Conservation (phyloP, 345 rosid genomes). For the Triadica sebifera region DNA sequence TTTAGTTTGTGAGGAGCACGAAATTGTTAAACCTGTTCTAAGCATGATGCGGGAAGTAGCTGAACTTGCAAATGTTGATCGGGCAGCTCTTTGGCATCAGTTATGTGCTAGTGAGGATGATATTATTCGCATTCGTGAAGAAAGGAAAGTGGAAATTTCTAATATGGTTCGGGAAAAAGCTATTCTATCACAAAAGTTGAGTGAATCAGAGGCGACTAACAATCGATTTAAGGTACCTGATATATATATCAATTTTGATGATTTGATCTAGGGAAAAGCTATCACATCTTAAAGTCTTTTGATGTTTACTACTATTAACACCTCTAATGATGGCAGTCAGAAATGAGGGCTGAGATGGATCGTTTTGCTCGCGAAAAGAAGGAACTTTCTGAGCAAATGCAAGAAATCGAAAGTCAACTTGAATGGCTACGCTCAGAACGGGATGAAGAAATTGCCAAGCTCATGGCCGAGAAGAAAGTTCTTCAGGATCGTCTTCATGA, state of each 20-base stretch:
- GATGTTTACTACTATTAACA: conserved; percentile 14
- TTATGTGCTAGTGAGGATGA: conserved; percentile 78
- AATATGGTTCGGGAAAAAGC: conserved; percentile 66
- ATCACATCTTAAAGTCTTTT: conserved; percentile 3
- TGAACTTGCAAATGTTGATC: conserved; percentile 87
- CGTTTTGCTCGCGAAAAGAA: conserved; percentile 81
- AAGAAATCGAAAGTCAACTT: conserved; percentile 87
- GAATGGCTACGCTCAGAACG: conserved; percentile 96
- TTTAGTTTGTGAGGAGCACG: conserved; percentile 83
- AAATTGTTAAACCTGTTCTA: conserved; percentile 62
- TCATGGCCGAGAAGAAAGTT: conserved; percentile 68
- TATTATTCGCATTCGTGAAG: conserved; percentile 64
- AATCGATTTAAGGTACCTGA: conserved; percentile 69
- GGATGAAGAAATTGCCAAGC: conserved; percentile 76
- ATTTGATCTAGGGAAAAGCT: conserved; percentile 15
- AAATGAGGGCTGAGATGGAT: conserved; percentile 85
- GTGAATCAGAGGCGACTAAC: conserved; percentile 72
- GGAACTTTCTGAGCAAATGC: conserved; percentile 77
- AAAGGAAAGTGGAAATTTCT: conserved; percentile 64
- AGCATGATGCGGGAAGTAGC: conserved; percentile 86
- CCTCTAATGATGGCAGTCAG: conserved; percentile 58
- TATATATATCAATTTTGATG: conserved; percentile 24
- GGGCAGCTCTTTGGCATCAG: conserved; percentile 94
- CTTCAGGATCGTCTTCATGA: conserved; percentile 95
- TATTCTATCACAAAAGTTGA: conserved; percentile 57